Evolutionary conservation across 83 land plant species (phyloP), one percentile per base, ranked within the genome.

Genomic region (Larix sibirica): DNA sequence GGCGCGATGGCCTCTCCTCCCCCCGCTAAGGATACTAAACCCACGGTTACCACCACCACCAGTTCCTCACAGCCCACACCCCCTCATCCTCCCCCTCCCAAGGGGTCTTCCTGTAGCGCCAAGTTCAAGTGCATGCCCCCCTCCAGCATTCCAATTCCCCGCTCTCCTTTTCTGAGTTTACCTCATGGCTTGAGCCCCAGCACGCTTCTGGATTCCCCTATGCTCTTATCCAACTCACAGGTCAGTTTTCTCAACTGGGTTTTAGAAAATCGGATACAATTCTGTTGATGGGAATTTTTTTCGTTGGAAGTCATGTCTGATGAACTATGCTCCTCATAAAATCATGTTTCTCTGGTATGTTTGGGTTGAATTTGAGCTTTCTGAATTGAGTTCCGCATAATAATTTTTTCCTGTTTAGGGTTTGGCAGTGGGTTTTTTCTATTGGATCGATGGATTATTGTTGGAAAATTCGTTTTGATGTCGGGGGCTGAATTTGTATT

Each of bases 141-240:
- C 40, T 78, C 88, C 14, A 83, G 87, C 68, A 75, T 87, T 77
- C 87, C 88, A 17, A 67, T 85, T 54, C 87, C 89, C 62, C 81
- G 82, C 62, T 23, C 80, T 59, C 86, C 83, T 40, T 69, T 87
- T 70, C 87, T 95, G 47, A 89, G 89, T 13, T 70, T 95, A 20
- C 92, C 96, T 1, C 85, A 92, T 4, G 96, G 93, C 9, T 83
- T 95, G 24, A 95, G 96, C 70, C 96, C 98, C n/a, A 84, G 86
- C 16, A 80, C 87, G 47, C 77, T 95, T 79, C 85, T 95, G 18
- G 96, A 91, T 61, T 90, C 97, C 4, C 96, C 98, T 9, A 88
- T 87, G 54, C 85, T 96, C 70, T 86, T 94, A 33, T 79, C 93
- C 9, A 82, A 89, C 47, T 83, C 63, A 20, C 92, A 87, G 88